These are phyloP conservation scores for Hanseniaspora singularis DNA, from an alignment of 805 yeast species.

Conservation along the genomic window DNA sequence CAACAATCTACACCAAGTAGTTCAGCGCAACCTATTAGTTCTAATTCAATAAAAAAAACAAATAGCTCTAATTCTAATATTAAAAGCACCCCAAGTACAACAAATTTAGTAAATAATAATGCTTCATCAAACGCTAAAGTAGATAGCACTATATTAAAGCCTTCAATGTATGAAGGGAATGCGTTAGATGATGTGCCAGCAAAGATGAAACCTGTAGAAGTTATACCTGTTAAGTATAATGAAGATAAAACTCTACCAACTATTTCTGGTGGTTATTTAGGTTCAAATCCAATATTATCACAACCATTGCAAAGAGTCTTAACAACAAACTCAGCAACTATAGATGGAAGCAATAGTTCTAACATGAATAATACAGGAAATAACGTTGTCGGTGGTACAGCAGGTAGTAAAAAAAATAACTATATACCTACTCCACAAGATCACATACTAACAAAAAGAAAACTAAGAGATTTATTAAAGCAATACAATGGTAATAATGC, in stretches of 20 bases:
- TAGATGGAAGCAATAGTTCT: no score
- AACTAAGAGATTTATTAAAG: constrained; percentile 73
- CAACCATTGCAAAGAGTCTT: constrained; percentile 52
- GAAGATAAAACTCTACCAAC: constrained; percentile 32
- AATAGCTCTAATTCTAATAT: no score
- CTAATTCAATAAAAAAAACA: no score
- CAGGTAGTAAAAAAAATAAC: constrained; percentile 70
- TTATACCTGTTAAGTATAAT: constrained; percentile 16
- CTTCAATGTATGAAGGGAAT: constrained; percentile 8
- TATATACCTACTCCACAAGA: constrained; percentile 72
- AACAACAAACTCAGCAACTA: constrained; percentile 31
- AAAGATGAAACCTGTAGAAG: not conserved
- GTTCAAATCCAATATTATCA: constrained; percentile 51
- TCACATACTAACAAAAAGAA: constrained; percentile 77
- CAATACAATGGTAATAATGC: constrained; percentile 85
- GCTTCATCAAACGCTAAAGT: not conserved
- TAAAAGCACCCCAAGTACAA: no score
- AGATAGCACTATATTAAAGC: constrained; percentile 2
- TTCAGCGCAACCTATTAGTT: no score
- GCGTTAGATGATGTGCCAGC: constrained; percentile 20
- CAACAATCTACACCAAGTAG: no score
- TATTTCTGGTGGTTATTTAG: constrained; percentile 57
- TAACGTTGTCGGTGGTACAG: constrained; percentile 69
- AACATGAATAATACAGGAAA: no score
- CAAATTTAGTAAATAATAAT: no score